Base-by-base conservation (phyloP, 768 basidiomycete genomes). In the Pholiota molesta region DNA sequence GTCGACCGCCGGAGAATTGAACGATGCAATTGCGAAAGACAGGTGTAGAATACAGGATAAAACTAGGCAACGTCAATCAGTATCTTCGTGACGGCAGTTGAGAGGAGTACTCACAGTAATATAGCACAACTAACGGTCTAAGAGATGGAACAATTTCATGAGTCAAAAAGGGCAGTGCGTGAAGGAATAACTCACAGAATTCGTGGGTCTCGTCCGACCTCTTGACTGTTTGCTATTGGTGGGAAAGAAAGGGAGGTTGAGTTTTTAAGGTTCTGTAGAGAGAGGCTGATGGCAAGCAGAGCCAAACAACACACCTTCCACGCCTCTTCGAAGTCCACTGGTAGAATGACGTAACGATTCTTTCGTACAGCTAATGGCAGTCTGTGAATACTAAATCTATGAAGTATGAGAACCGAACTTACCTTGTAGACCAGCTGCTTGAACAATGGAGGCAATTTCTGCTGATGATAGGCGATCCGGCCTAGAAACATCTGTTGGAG, bases 401-500 rank as follows among this genome's bases (percentile, higher is more conserved):
- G 37, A 17, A 26, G 49, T 37, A 47, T 33, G 10, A 39, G 10
- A 52, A 47, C 26, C 13, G n/a, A 28, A 64, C 66, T 35, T 71
- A 89, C 96, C 97, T 87, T 99, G 97, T 28, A 99, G 79, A 69
- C 97, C 97, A 52, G 97, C 97, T 9, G 94, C 95, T 77, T 99
- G 97, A 42, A 94, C 95, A 71, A 99, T 94, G 0, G 95, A 91
- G 4, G 95, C 83, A 64, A 99, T 97, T 73, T 99, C 95, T 31
- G 97, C 97, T 3, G 95, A 95, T 7, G 96, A 97, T 66, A 99
- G 75, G 66, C 94, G 87, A 73, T 99, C 97, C 51, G 97, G 97
- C 71, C 97, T 86, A 55, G 96, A 98, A 49, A 99, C 95, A 70
- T 97, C 97, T 98, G 68, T 31, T 54, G 42, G 33, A n/a, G 56